Evolutionary conservation across 176 grass and related monocot species (phyloP).

Genomic region (Oryza nivara): DNA sequence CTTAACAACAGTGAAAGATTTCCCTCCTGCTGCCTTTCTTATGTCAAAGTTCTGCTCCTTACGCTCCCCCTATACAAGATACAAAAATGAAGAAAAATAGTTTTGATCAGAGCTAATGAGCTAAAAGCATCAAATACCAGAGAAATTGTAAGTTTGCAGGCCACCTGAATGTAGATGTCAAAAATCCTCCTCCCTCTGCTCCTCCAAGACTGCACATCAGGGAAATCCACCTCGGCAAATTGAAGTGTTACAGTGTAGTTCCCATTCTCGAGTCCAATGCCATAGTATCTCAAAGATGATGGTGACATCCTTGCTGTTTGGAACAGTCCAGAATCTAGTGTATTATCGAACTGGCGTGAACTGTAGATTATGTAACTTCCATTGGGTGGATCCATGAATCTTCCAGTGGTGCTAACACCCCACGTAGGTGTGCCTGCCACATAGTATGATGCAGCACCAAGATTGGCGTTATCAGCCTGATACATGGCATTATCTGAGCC

Average conservation of each 20-base stretch:
- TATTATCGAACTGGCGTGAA: constrained; percentile 58
- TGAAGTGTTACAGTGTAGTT: constrained; percentile 87
- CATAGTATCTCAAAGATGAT: constrained; percentile 84
- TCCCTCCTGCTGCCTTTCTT: constrained; percentile 75
- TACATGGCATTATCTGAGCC: constrained; percentile 61
- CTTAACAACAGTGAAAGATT: constrained; percentile 58
- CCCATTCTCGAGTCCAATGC: constrained; percentile 87
- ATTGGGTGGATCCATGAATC: constrained; percentile 53
- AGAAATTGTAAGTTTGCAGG: constrained; percentile 2
- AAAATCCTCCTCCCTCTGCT: constrained; percentile 76
- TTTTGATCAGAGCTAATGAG: not conserved
- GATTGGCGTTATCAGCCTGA: constrained; percentile 49
- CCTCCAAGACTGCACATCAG: constrained; percentile 46
- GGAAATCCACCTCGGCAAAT: constrained; percentile 66
- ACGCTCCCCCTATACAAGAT: constrained; percentile 51
- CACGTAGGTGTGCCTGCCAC: constrained; percentile 54
- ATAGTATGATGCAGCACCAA: constrained; percentile 61
- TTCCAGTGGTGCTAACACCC: constrained; percentile 71
- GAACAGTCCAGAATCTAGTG: constrained; percentile 62
- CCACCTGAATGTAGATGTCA: constrained; percentile 89
- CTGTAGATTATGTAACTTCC: constrained; percentile 53
- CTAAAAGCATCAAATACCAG: not conserved
- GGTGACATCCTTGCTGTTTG: constrained; percentile 72
- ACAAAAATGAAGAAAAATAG: constrained; percentile 12
- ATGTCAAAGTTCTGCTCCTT: constrained; percentile 75